phyloP scores from a whole-genome alignment of 768 basidiomycete species.

The Tricholoma matsutake region DNA sequence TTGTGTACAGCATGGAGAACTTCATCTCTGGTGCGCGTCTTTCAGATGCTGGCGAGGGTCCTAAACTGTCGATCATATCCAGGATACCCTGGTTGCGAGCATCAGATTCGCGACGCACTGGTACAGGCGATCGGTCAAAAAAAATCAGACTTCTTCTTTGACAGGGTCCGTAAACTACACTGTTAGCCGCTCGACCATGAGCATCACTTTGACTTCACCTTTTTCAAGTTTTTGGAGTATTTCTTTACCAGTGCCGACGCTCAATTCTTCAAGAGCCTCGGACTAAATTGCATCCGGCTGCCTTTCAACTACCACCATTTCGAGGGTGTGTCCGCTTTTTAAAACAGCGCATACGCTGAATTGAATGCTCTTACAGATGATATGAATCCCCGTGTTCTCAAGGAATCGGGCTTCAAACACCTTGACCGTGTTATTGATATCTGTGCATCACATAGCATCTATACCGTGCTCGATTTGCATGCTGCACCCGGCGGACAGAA shows the following conservation, averaged over 20 bases:
- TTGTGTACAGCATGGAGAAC: slow-evolving; percentile 61
- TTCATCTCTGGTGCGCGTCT: slow-evolving; percentile 56
- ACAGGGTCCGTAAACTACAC: slow-evolving; percentile 51
- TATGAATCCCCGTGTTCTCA: slow-evolving; percentile 75
- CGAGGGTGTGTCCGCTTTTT: slow-evolving; percentile 33
- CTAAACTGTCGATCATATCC: slow-evolving; percentile 1
- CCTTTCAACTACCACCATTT: slow-evolving; percentile 76
- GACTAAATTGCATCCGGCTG: slow-evolving; percentile 76
- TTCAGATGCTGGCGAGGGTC: neutral
- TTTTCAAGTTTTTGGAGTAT: slow-evolving; percentile 79
- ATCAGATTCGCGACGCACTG: slow-evolving; percentile 72
- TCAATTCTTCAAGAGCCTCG: slow-evolving; percentile 72
- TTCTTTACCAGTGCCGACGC: slow-evolving; percentile 80
- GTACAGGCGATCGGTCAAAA: slow-evolving; percentile 59
- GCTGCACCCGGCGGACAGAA: slow-evolving; percentile 74
- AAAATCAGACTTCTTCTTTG: slow-evolving; percentile 78
- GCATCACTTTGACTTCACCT: slow-evolving; percentile 42
- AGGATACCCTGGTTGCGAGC: slow-evolving; percentile 82
- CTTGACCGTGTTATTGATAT: slow-evolving; percentile 77
- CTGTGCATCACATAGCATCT: slow-evolving; percentile 74
- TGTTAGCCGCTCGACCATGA: neutral
- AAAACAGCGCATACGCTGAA: neutral
- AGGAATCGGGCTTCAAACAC: slow-evolving; percentile 72
- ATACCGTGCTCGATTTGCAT: slow-evolving; percentile 81
- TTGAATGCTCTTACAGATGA: slow-evolving; percentile 42